Evolutionary conservation across 306 rosid species (phyloP).

Genomic region (Lithocarpus polystachyus): DNA sequence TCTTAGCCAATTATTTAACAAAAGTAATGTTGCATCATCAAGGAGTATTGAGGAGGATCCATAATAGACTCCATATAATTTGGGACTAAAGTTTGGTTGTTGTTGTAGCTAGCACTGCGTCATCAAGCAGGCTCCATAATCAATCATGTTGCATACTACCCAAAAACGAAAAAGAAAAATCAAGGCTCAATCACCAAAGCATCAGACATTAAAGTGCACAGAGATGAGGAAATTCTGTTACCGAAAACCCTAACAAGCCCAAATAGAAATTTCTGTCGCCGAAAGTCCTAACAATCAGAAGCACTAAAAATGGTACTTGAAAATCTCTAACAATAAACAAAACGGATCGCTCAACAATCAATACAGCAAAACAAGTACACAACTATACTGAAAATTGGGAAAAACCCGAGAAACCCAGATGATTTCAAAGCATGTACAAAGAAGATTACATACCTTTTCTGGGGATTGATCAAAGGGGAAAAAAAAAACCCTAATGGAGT

Average conservation of each 20-base stretch:
- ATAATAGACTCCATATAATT: no score
- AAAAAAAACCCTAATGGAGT: not conserved
- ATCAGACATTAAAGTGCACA: constrained; percentile 26
- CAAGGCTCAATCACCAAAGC: constrained; percentile 44
- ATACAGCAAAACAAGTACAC: not conserved
- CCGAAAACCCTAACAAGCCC: constrained; percentile 49
- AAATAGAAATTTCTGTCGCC: constrained; percentile 1
- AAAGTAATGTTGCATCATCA: constrained; percentile 7
- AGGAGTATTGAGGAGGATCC: not conserved
- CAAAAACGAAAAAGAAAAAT: no score
- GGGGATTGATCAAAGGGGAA: constrained; percentile 2
- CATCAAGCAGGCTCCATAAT: constrained; percentile 34
- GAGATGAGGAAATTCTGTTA: constrained; percentile 37
- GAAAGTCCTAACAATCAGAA: constrained; percentile 9
- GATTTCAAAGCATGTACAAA: constrained; percentile 2
- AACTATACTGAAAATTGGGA: not conserved
- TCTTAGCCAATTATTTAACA: constrained; percentile 1
- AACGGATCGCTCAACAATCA: not conserved
- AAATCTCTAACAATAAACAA: not conserved
- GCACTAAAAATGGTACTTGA: not conserved
- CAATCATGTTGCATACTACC: constrained; percentile 10
- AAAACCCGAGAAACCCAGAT: not conserved
- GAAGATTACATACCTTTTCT: constrained; percentile 4
- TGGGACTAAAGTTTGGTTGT: no score
- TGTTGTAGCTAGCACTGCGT: not conserved